These are phyloP conservation scores for Kodamaea alishanica DNA, from an alignment of 1,139 yeast genomes.

Conservation along the genomic window DNA sequence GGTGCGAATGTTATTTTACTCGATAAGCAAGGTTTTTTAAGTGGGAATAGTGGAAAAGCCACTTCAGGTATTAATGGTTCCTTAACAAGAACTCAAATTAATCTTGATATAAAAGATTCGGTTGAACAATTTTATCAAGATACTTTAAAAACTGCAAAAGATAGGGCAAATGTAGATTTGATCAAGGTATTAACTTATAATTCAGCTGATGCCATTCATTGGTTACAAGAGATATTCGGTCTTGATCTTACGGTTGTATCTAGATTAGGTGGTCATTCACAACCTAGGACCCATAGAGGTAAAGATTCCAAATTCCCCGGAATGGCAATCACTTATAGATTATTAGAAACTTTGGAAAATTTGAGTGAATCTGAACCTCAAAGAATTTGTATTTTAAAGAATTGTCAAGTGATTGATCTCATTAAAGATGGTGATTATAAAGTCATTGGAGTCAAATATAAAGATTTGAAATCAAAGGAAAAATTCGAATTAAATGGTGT, in stretches of 20 bases:
- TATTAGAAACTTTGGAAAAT: slow-evolving; percentile 52
- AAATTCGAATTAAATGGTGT: slow-evolving; percentile 44
- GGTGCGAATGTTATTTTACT: slow-evolving; percentile 56
- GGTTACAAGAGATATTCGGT: slow-evolving; percentile 64
- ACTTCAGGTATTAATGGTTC: slow-evolving; percentile 83
- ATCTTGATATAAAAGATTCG: slow-evolving; percentile 49
- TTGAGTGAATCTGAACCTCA: slow-evolving; percentile 48
- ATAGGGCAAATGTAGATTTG: slow-evolving; percentile 53
- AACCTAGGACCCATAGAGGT: slow-evolving; percentile 72
- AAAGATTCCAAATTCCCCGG: slow-evolving; percentile 68
- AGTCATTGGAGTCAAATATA: slow-evolving; percentile 50
- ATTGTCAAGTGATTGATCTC: slow-evolving; percentile 56
- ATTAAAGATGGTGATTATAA: slow-evolving; percentile 25
- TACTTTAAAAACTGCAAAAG: slow-evolving; percentile 62
- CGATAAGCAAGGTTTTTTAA: slow-evolving; percentile 62
- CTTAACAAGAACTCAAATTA: slow-evolving; percentile 56
- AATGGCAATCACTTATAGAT: slow-evolving; percentile 66
- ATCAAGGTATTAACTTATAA: slow-evolving; percentile 49
- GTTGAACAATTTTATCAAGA: slow-evolving; percentile 61
- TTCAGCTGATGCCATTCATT: slow-evolving; percentile 61
- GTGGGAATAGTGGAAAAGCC: slow-evolving; percentile 81
- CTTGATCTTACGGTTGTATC: slow-evolving; percentile 64
- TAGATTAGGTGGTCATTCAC: slow-evolving; percentile 72
- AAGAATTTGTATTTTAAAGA: slow-evolving; percentile 49
- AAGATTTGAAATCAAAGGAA: slow-evolving; percentile 33